Evolutionary conservation across 352 stramenopile species (phyloP).

Genomic region (Globisporangium mamillatum): DNA sequence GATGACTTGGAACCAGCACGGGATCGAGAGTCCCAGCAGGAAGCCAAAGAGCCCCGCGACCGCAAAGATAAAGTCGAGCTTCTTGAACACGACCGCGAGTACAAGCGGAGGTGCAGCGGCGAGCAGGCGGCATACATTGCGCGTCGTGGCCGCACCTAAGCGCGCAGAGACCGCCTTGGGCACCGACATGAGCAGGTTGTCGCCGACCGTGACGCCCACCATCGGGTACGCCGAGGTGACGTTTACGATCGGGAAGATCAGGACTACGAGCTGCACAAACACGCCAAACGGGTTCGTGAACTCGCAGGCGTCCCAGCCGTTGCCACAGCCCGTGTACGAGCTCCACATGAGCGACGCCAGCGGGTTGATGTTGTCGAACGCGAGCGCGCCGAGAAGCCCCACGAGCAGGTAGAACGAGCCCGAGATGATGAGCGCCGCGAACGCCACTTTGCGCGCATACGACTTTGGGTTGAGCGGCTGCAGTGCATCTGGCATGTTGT

Average conservation of each 20-base stretch:
- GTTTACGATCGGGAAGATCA: slow-evolving; percentile 84
- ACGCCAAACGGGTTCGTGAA: slow-evolving; percentile 47
- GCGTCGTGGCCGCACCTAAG: slow-evolving; percentile 42
- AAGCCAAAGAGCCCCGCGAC: slow-evolving; percentile 80
- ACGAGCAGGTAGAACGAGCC: slow-evolving; percentile 74
- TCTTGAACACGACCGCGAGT: slow-evolving; percentile 81
- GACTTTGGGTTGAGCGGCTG: slow-evolving; percentile 76
- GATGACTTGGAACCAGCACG: slow-evolving; percentile 83
- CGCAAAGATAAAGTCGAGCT: slow-evolving; percentile 84
- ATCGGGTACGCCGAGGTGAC: slow-evolving; percentile 84
- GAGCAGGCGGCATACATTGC: slow-evolving; percentile 63
- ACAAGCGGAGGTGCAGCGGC: slow-evolving; percentile 65
- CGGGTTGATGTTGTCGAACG: slow-evolving; percentile 80
- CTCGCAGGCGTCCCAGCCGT: slow-evolving; percentile 61
- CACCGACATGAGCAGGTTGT: slow-evolving; percentile 86
- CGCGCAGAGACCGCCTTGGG: slow-evolving; percentile 52
- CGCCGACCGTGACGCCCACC: slow-evolving; percentile 77
- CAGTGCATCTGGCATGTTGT: slow-evolving; percentile 84
- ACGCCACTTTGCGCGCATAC: slow-evolving; percentile 57
- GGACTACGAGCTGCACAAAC: slow-evolving; percentile 71
- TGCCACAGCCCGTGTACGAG: slow-evolving; percentile 74
- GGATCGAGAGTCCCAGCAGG: slow-evolving; percentile 71
- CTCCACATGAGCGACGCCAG: slow-evolving; percentile 81
- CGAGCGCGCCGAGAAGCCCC: slow-evolving; percentile 63
- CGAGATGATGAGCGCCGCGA: slow-evolving; percentile 59